A percentile compares a stretch with the other conserved stretches of the same genome.
Evolutionary conservation across 2,329 filamentous ascomycete genomes (phyloP).

Genomic region (Stagonosporopsis rhizophila): DNA sequence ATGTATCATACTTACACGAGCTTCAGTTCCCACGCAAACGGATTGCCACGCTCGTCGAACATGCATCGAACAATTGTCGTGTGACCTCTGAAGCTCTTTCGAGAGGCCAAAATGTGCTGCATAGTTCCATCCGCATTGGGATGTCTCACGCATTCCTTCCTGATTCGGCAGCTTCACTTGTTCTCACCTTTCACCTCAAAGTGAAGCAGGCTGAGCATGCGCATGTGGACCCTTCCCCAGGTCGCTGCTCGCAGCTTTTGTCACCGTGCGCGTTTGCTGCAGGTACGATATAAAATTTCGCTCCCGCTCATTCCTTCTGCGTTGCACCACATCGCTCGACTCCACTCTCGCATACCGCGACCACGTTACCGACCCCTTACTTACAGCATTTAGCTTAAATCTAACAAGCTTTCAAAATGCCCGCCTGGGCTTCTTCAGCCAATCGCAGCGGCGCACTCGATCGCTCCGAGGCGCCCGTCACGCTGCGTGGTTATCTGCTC

Average conservation of each 20-base stretch:
- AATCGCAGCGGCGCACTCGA: slow-evolving; percentile 51
- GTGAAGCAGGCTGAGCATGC: slow-evolving; percentile 1
- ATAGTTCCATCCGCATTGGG: slow-evolving; percentile 9
- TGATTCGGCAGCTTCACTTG: slow-evolving; percentile 11
- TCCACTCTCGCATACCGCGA: slow-evolving; percentile 4
- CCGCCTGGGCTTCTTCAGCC: slow-evolving; percentile 34
- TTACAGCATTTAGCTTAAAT: slow-evolving; percentile 12
- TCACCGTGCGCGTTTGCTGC: slow-evolving; percentile 3
- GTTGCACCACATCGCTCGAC: slow-evolving; percentile 4
- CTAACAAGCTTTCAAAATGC: slow-evolving; percentile 28
- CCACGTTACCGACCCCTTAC: slow-evolving; percentile 14
- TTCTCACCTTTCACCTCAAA: slow-evolving; percentile 1
- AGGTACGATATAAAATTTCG: slow-evolving; percentile 3
- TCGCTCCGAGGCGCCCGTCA: slow-evolving; percentile 61
- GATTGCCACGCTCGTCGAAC: slow-evolving; percentile 3
- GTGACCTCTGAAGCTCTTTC: slow-evolving; percentile 1
- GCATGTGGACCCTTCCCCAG: slow-evolving; percentile 1
- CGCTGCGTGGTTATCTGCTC: slow-evolving; percentile 54
- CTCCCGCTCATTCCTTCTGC: slow-evolving; percentile 8
- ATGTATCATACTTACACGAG: slow-evolving; percentile 7
- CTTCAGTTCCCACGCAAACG: slow-evolving; percentile 11
- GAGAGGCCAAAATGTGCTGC: slow-evolving; percentile 3
- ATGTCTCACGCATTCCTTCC: slow-evolving; percentile 11
- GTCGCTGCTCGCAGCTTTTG: slow-evolving; percentile 1
- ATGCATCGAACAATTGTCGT: background rate